These are phyloP conservation scores for Acacia melanoxylon DNA, from an alignment of 306 rosid species.

Conservation along the genomic window DNA sequence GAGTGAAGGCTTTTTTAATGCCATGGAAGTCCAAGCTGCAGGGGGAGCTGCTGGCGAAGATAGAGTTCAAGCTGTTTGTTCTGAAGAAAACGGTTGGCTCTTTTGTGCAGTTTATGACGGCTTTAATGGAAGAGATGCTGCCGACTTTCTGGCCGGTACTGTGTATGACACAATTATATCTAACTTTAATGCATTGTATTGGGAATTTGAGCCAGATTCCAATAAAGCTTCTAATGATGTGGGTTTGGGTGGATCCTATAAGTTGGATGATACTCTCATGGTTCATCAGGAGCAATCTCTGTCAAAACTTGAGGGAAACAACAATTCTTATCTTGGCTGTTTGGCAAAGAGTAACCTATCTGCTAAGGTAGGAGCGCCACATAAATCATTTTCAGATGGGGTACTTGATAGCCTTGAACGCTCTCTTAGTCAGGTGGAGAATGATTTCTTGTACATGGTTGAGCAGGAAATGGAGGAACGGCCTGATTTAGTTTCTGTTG, in stretches of 20 bases:
- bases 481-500: slow-evolving; percentile 93
- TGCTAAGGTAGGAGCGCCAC: slow-evolving; percentile 31
- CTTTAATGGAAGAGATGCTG: slow-evolving; percentile 97
- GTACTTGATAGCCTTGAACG: slow-evolving; percentile 81
- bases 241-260: slow-evolving; percentile 37
- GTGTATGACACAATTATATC: slow-evolving; percentile 71
- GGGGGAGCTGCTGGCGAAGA: slow-evolving; percentile 99
- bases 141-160: slow-evolving; percentile 93
- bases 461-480: slow-evolving; percentile 99
- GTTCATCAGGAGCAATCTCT: slow-evolving; percentile 33
- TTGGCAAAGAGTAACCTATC: slow-evolving; percentile 31
- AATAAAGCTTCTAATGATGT: slow-evolving; percentile 30
- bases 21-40: slow-evolving; percentile 90
- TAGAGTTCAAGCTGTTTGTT: slow-evolving; percentile 98
- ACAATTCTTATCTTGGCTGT: slow-evolving; percentile 26
- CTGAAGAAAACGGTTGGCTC: slow-evolving; percentile 98
- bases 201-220: slow-evolving; percentile 59
- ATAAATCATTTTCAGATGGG: slow-evolving; percentile 48
- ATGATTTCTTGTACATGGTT: slow-evolving; percentile 92
- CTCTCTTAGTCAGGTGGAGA: slow-evolving; percentile 80
- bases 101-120: slow-evolving; percentile 97
- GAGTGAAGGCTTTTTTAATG: slow-evolving; percentile 72
- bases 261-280: slow-evolving; percentile 33
- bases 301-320: slow-evolving; percentile 18
- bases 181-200: slow-evolving; percentile 57